phyloP scores from a whole-genome alignment of 192 early-diverging fungal genomes.

The Backusella australiensis region DNA sequence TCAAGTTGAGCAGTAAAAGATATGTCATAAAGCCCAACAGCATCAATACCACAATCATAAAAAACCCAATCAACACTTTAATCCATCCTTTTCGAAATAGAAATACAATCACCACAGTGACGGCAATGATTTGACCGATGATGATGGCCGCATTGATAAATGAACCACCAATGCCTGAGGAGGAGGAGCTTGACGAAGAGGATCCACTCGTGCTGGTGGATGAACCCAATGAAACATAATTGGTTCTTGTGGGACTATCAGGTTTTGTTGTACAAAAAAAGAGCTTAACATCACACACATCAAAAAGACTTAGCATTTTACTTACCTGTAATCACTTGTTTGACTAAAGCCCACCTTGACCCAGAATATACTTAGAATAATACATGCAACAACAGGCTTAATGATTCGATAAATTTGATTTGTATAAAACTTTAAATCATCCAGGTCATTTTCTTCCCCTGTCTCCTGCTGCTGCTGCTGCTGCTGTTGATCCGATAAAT shows the following conservation, averaged over 20 bases:
- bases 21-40: constrained; percentile 81
- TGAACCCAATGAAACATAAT: constrained; percentile 3
- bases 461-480: not conserved
- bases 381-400: constrained; percentile 76
- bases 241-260: constrained; percentile 16
- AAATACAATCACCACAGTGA: constrained; percentile 72
- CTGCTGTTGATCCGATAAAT: constrained; percentile 26
- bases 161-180: constrained; percentile 27
- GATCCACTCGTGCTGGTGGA: not conserved
- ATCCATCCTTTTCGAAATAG: constrained; percentile 76
- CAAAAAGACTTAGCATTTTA: not conserved
- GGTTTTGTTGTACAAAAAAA: not conserved
- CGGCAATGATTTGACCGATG: constrained; percentile 74
- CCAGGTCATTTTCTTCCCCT: constrained; percentile 35
- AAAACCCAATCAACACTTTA: constrained; percentile 77
- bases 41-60: constrained; percentile 66
- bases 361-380: constrained; percentile 80
- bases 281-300: not conserved
- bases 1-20: constrained; percentile 46
- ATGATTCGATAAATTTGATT: constrained; percentile 78
- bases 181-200: not conserved
- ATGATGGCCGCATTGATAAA: constrained; percentile 66
- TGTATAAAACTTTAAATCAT: constrained; percentile 78
- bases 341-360: constrained; percentile 66
- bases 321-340: constrained; percentile 53